Evolutionary conservation across 2,329 filamentous ascomycete species (phyloP).

Genomic region (Pseudocercospora eumusae): DNA sequence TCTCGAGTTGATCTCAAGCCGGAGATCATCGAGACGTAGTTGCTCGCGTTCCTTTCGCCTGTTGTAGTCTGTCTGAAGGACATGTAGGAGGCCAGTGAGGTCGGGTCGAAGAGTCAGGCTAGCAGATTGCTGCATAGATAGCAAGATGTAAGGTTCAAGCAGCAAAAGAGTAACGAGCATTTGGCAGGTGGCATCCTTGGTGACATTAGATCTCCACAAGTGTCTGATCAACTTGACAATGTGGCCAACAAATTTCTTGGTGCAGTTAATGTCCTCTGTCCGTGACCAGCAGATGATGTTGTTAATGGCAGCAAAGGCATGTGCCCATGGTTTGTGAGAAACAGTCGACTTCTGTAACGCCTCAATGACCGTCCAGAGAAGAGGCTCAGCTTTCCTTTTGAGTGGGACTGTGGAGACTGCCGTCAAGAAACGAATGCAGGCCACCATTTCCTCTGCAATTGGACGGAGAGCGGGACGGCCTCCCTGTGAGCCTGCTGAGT

Average conservation of each 20-base stretch:
- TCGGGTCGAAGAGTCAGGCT: conserved; percentile 31
- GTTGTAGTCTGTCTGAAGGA: conserved; percentile 76
- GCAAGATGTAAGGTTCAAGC: conserved; percentile 49
- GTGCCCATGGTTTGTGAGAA: conserved; percentile 58
- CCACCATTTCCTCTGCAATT: conserved; percentile 38
- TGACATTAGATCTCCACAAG: conserved; percentile 68
- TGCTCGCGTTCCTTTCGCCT: conserved; percentile 69
- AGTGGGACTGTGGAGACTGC: conserved; percentile 37
- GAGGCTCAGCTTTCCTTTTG: conserved; percentile 19
- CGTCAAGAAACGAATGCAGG: conserved; percentile 34
- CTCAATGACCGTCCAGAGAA: conserved; percentile 37
- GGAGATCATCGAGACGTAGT: conserved; percentile 76
- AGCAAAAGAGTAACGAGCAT: conserved; percentile 72
- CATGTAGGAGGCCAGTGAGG: conserved; percentile 67
- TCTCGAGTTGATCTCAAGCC: conserved; percentile 38
- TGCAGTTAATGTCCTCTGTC: conserved; percentile 67
- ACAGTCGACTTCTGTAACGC: conserved; percentile 54
- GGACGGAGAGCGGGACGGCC: conserved; percentile 25
- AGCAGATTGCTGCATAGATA: conserved; percentile 35
- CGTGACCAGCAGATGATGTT: conserved; percentile 65
- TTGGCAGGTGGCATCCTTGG: conserved; percentile 56
- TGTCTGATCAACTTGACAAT: conserved; percentile 70
- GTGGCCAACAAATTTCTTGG: conserved; percentile 60
- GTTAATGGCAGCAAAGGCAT: conserved; percentile 76
- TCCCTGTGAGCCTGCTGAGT: conserved; percentile 33